phyloP scores from a whole-genome alignment of 441 rosid species.

The Arabidopsis lyrata region DNA sequence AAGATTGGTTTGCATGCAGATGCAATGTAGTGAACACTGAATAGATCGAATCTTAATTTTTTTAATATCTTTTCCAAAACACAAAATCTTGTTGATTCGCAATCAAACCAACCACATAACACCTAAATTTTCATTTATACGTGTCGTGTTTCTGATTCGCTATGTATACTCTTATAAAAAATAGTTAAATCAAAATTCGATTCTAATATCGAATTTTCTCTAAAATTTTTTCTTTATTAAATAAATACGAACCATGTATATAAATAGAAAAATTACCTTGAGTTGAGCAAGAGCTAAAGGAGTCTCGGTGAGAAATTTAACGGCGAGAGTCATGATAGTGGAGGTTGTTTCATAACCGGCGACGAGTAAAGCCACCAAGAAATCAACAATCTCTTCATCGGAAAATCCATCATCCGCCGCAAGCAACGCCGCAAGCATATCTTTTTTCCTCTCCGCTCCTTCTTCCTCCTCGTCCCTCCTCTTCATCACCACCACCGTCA shows the following conservation, averaged over 20 bases:
- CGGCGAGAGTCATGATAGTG: conserved; percentile 95
- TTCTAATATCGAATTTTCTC: background rate
- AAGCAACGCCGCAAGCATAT: conserved; percentile 82
- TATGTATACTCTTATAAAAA: background rate
- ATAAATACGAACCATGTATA: background rate
- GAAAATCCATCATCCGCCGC: conserved; percentile 75
- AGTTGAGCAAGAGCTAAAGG: conserved; percentile 89
- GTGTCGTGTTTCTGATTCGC: conserved; percentile 32
- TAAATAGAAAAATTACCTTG: conserved; percentile 53
- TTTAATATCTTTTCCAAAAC: conserved; percentile 2
- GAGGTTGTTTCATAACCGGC: conserved; percentile 98
- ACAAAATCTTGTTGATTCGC: conserved; percentile 32
- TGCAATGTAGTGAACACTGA: conserved; percentile 27
- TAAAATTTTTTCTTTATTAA: background rate
- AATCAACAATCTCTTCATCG: conserved; percentile 89
- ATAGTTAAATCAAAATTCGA: background rate
- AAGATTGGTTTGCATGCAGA: conserved; percentile 37
- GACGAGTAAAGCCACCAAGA: conserved; percentile 83
- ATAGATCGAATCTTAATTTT: conserved; percentile 33
- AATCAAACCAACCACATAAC: conserved; percentile 47
- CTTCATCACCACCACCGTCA: conserved; percentile 74
- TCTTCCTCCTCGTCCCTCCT: conserved; percentile 58
- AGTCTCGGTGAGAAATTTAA: conserved; percentile 91
- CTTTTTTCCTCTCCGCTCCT: conserved; percentile 61
- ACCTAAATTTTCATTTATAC: conserved; percentile 29